Conservation (phyloP, 331 rosid genomes). For the Ulmus americana region DNA sequence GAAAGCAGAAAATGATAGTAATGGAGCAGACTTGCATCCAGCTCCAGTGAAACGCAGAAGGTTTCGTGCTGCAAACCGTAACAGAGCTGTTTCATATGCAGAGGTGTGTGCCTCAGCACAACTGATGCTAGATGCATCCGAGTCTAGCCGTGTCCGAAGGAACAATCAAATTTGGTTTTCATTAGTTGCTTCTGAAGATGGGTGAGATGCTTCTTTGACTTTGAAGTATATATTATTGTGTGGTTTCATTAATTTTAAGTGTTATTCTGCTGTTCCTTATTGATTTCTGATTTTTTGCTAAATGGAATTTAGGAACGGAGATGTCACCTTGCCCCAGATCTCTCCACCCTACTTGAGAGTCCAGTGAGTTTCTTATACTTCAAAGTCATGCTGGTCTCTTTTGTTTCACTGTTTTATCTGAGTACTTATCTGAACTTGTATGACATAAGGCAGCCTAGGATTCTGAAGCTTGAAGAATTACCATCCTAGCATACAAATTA, state of each 20-base stretch:
- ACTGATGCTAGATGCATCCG: conserved; percentile 48
- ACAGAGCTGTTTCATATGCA: conserved; percentile 43
- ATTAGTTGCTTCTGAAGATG: conserved; percentile 77
- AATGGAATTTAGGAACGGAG: conserved; percentile 71
- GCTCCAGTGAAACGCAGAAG: conserved; percentile 62
- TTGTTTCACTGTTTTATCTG: not conserved
- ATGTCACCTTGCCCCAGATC: conserved; percentile 79
- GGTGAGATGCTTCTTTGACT: conserved; percentile 40
- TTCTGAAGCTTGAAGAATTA: not conserved
- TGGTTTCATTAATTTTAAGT: conserved; percentile 6
- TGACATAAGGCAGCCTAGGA: not conserved
- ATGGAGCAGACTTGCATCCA: conserved; percentile 37
- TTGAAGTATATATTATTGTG: conserved; percentile 2
- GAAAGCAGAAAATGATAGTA: conserved; percentile 51
- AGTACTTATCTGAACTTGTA: conserved; percentile 5
- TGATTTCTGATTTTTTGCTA: conserved; percentile 21
- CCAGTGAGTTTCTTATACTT: conserved; percentile 50
- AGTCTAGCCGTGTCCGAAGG: conserved; percentile 40
- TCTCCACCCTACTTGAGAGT: conserved; percentile 78
- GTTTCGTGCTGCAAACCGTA: conserved; percentile 57
- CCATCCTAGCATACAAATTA: too few species aligned
- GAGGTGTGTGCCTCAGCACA: conserved; percentile 53
- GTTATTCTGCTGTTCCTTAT: conserved; percentile 19
- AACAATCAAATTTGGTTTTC: conserved; percentile 87
- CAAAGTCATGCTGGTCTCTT: conserved; percentile 10